phyloP scores from a whole-genome alignment of 2,329 filamentous ascomycete genomes.

The Beauveria australis region DNA sequence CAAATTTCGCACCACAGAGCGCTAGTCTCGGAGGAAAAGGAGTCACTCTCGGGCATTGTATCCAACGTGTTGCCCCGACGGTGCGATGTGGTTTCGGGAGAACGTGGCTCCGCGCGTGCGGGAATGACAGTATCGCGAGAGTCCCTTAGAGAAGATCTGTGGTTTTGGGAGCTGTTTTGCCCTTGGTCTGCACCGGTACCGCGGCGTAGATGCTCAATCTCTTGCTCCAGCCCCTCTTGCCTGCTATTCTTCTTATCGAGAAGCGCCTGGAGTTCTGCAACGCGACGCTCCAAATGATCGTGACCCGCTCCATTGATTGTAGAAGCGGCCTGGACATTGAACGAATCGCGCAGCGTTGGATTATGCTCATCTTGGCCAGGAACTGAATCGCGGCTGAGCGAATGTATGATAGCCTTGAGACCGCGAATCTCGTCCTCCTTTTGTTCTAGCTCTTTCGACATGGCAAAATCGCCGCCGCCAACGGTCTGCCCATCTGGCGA shows the following conservation, averaged over 20 bases:
- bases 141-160: conserved; percentile 54
- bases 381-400: conserved; percentile 71
- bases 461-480: conserved; percentile 35
- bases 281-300: conserved; percentile 70
- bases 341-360: conserved; percentile 18
- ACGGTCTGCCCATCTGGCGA: conserved; percentile 24
- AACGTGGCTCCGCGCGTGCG: conserved; percentile 40
- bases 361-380: conserved; percentile 30
- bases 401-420: conserved; percentile 96
- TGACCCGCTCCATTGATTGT: conserved; percentile 36
- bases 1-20: conserved; percentile 92
- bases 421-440: conserved; percentile 97
- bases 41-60: conserved; percentile 63
- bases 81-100: conserved; percentile 36
- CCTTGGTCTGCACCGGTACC: conserved; percentile 23
- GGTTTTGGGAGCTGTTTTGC: conserved; percentile 31
- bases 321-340: not conserved
- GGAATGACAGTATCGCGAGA: conserved; percentile 58
- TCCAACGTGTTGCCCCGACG: conserved; percentile 51
- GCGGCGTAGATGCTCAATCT: conserved; percentile 60
- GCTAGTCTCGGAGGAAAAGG: conserved; percentile 62
- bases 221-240: conserved; percentile 80
- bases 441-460: conserved; percentile 74
- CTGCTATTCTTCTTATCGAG: conserved; percentile 63
- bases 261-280: conserved; percentile 66